Evolutionary conservation across 2,329 filamentous ascomycete genomes (phyloP), one percentile per base, ranked within the genome.

Genomic region (Exophiala sp.): DNA sequence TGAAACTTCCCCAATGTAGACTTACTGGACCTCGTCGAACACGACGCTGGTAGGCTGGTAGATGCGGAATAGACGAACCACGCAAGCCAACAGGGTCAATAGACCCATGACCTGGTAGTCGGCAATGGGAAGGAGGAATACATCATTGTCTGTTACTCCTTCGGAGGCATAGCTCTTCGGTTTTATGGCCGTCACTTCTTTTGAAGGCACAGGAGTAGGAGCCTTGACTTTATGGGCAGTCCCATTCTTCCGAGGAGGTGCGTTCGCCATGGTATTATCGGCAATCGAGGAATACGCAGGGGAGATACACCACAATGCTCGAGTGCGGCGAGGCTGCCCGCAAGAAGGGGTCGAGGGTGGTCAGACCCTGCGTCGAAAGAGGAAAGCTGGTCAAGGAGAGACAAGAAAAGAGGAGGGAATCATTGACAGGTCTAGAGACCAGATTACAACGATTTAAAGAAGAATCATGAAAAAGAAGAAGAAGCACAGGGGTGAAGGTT

Each of bases 11-110:
- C 10, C 10, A 2, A 32, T 14, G 52, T 52, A 20, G 54, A 85
- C 90, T 71, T 83, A 96, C 91, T 99, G 94, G 71, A 99, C 94
- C 78, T 99, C 94, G 72, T 99, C 94, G 71, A 99, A 99, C 63
- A 99, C 94, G 58, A 99, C 94, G 66, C 91, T 96, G 67, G 85
- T 87, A 52, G 94, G 94, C 71, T 96, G 90, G 71, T 95, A 96
- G 75, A 99, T 96, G 68, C 90, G 86, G 78, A 95, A 99, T 60
- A 97, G 75, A 61, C 94, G 88, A 62, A 99, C 89, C 62, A 86
- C 75, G 51, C 87, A 80, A 47, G 88, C 89, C 60, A 96, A 65
- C 14, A 91, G 63, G 47, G 90, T 95, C 62, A 97, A 73, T 47
- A 80, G 74, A 16, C 83, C 75, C 70, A 95, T 79, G 59, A 89